Conservation (phyloP, 2,329 filamentous ascomycete genomes). For the Sphaerulina musiva region DNA sequence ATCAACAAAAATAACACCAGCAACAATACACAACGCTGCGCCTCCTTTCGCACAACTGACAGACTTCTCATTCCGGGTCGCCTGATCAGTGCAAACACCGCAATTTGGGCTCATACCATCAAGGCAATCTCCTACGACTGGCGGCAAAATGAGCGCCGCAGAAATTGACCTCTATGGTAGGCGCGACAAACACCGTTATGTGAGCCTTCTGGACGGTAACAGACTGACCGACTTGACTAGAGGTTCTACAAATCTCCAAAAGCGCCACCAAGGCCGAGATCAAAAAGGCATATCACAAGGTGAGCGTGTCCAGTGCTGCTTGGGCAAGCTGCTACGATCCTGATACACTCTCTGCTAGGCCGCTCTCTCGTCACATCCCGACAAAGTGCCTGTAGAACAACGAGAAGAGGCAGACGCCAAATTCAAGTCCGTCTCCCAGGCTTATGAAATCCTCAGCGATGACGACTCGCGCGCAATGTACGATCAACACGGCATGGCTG, state of each 20-base stretch:
- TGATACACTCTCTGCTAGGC: conserved; percentile 13
- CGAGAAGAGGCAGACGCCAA: conserved; percentile 78
- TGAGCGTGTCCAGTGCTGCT: conserved; percentile 31
- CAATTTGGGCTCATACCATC: background rate
- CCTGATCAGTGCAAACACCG: background rate
- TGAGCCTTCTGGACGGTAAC: background rate
- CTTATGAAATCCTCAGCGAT: conserved; percentile 96
- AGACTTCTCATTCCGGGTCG: background rate
- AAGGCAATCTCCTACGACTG: background rate
- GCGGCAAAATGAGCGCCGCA: conserved; percentile 31
- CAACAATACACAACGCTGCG: background rate
- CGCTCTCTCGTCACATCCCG: conserved; percentile 77
- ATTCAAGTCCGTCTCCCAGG: conserved; percentile 89
- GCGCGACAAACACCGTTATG: background rate
- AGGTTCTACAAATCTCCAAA: conserved; percentile 69
- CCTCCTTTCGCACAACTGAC: background rate
- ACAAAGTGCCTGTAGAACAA: conserved; percentile 85
- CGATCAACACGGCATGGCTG: conserved; percentile 90
- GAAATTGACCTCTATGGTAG: conserved; percentile 55
- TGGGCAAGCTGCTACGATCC: background rate
- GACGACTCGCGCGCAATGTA: conserved; percentile 89
- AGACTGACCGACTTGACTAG: conserved; percentile 45
- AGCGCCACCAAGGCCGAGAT: conserved; percentile 71
- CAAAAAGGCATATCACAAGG: conserved; percentile 95
- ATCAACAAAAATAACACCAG: no score